Base-by-base conservation (phyloP, 345 rosid species). In the Hirschfeldia incana region DNA sequence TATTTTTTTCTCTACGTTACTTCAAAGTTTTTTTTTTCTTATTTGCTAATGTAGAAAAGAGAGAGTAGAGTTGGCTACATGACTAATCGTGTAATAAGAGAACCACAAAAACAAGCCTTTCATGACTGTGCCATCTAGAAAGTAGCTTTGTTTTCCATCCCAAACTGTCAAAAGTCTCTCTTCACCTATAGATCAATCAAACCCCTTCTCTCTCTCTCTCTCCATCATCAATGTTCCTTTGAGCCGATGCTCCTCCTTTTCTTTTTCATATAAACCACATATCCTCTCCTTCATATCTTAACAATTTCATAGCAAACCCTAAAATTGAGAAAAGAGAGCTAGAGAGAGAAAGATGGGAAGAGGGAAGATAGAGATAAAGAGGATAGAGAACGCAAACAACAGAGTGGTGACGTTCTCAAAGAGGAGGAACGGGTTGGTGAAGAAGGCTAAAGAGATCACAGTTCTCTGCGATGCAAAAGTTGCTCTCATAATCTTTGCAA, bases 401-500 rank as follows among this genome's bases (percentile, higher is more conserved):
- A 87, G 97, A 85, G 88, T 87, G 26, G 92, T 90, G 63, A 90
- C 94, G 4, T 92, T 83, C 78, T 83, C 94, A 2, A 92, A 92
- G 89, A 90, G 93, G 67, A 92, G 86, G 28, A 89, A 74, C 76
- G 97, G 94, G 29, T 84, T 92, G 70, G 81, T 87, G 13, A 92
- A 92, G 85, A 92, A 90, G 33, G 97, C 97, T 4, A 86, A 84
- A 77, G 97, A 92, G 87, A 92, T 92, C 55, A 86, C 88, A 6
- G 89, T 90, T 61, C 87, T 89, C 1, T 90, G 94, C 61, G 97
- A 92, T 87, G 94, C 97, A 81, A 75, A 84, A 58, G 97, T 90
- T 82, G 91, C 94, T 79, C 89, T 92, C 7, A 76, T 92, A 13
- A 86, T 89, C 78, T 84, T 85, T 34, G 88, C 89, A 30, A 85